Evolutionary conservation across 2,329 filamentous ascomycete genomes (phyloP), one percentile per base, ranked within the genome.

Genomic region (Cladophialophora bantiana): DNA sequence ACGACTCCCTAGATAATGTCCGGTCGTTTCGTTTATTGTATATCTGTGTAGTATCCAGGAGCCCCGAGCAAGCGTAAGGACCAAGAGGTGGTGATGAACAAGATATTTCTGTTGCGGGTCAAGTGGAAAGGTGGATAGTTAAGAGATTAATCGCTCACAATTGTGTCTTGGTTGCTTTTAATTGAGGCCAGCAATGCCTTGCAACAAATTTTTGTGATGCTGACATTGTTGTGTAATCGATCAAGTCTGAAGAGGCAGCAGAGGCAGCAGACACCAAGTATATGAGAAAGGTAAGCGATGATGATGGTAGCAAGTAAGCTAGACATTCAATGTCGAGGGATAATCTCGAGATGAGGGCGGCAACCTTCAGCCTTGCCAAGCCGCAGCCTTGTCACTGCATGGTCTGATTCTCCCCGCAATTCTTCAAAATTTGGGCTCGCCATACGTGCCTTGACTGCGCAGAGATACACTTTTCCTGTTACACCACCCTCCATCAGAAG

Each of bases 251-350:
- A 7, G n/a, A 4, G n/a, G 40, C 13, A n/a, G 4, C 13, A n/a
- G 15, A n/a, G 40, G 13, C 40, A 3, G n/a, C n/a, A 13, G 13
- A 2, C 40, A 42, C 40, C 15, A 26, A 13, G 6, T 18, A 53
- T 32, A 53, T 6, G 18, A 5, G 42, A 60, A 40, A 50, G n/a
- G 35, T 60, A 50, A 60, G 58, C 58, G 38, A 60, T 2, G 13
- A 50, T 50, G 45, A 61, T 61, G 26, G 59, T 61, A 34, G 48
- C 59, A 54, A 61, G 45, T 60, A 60, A 60, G 58, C 58, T 53
- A 48, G 50, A 34, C 34, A 35, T 20, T 9, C 48, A 31, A 34
- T 34, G 58, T 9, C 42, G 10, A 48, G 9, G 40, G 5, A 48
- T 10, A 7, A 20, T 48, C 40, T 6, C 10, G 18, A 26, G n/a